These are phyloP conservation scores for Mycena venus DNA, from an alignment of 768 basidiomycete genomes.

Conservation along the genomic window DNA sequence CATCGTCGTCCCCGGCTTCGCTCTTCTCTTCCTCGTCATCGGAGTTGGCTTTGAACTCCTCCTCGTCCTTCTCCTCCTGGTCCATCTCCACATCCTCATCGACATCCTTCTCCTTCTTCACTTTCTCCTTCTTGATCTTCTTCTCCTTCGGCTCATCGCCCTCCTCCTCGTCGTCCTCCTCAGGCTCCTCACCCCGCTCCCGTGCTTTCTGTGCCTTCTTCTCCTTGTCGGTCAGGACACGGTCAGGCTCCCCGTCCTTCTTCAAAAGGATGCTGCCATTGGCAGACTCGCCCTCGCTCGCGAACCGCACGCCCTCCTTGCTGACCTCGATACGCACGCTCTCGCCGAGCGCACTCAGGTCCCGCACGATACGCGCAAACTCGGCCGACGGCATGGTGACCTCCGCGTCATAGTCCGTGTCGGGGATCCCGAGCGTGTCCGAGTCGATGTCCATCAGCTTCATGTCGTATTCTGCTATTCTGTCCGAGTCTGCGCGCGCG, in stretches of 20 bases:
- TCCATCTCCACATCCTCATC: constrained; percentile 67
- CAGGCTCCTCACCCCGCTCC: constrained; percentile 40
- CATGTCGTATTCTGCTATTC: constrained; percentile 98
- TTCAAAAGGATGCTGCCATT: constrained; percentile 90
- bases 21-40: constrained; percentile 60
- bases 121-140: constrained; percentile 59
- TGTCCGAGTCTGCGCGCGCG: constrained; percentile 77
- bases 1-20: constrained; percentile 66
- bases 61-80: constrained; percentile 65
- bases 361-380: constrained; percentile 93
- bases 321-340: constrained; percentile 94
- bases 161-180: constrained; percentile 57
- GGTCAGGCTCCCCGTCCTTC: constrained; percentile 70
- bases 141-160: constrained; percentile 53
- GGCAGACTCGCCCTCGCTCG: constrained; percentile 93
- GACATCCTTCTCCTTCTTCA: constrained; percentile 56
- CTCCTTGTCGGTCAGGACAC: constrained; percentile 58
- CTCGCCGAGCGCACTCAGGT: constrained; percentile 92
- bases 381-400: constrained; percentile 89
- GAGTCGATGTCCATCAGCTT: constrained; percentile 99
- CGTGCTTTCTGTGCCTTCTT: constrained; percentile 44
- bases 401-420: constrained; percentile 96
- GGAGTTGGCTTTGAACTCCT: constrained; percentile 57
- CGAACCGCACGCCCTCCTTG: constrained; percentile 96
- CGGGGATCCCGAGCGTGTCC: constrained; percentile 94